Conservation (phyloP, 768 basidiomycete genomes). For the Candolleomyces aberdarensis region DNA sequence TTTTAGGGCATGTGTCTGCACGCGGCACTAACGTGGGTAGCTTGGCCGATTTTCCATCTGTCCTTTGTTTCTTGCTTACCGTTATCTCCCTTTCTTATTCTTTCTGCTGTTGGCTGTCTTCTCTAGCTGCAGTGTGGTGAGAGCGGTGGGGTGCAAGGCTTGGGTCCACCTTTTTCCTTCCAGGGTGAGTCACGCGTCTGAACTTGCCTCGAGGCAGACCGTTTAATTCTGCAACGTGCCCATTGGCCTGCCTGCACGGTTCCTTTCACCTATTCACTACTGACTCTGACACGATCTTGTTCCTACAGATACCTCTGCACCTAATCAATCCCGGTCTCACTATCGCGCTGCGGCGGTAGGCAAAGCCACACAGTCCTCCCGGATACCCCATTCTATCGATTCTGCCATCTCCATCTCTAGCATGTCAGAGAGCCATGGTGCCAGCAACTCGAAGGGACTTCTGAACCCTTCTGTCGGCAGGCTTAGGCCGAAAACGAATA, state of each 20-base stretch:
- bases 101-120: conserved; percentile 16
- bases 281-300: background rate
- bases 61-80: conserved; percentile 19
- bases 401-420: background rate
- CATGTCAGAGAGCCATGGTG: conserved; percentile 8
- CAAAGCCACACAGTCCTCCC: background rate
- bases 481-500: conserved; percentile 4
- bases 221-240: conserved; percentile 3
- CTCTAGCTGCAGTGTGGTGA: conserved; percentile 22
- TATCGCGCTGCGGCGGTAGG: background rate
- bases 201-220: conserved; percentile 1
- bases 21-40: conserved; percentile 38
- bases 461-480: conserved; percentile 4
- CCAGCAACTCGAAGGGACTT: background rate
- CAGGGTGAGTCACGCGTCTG: conserved; percentile 25
- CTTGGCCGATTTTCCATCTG: conserved; percentile 14
- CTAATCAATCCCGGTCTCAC: conserved; percentile 4
- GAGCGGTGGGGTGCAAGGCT: conserved; percentile 19
- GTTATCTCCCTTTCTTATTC: conserved; percentile 16
- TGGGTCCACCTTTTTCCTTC: conserved; percentile 39
- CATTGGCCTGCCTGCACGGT: background rate
- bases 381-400: conserved; percentile 6
- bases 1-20: conserved; percentile 32
- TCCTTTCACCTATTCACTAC: background rate
- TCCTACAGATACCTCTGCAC: conserved; percentile 25